Percentiles rank a stretch among this genome's conserved stretches.
phyloP scores from a whole-genome alignment of 805 yeast species.

The Metschnikowia corniflorae region DNA sequence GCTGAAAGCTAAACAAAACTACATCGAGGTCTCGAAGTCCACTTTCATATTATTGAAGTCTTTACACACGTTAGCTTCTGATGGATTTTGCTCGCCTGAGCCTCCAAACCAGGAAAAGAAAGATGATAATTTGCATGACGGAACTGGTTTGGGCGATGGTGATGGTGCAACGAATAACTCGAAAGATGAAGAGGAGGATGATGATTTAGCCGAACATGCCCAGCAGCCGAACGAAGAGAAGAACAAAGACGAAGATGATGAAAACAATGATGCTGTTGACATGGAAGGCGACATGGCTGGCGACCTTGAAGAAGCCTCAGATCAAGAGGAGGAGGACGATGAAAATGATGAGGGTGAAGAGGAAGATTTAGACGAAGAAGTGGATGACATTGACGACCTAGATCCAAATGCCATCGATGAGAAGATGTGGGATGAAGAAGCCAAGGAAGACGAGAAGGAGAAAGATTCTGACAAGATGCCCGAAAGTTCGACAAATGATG shows the following conservation, averaged over 20 bases:
- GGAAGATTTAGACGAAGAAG: constrained; percentile 78
- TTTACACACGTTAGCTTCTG: constrained; percentile 58
- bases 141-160: constrained; percentile 93
- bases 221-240: constrained; percentile 73
- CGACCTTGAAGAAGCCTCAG: constrained; percentile 73
- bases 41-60: constrained; percentile 54
- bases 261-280: constrained; percentile 84
- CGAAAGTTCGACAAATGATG: constrained; percentile 48
- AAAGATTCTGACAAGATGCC: constrained; percentile 75
- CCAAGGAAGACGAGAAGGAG: constrained; percentile 69
- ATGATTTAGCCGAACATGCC: constrained; percentile 76
- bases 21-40: constrained; percentile 55
- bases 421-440: constrained; percentile 97
- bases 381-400: constrained; percentile 82
- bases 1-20: constrained; percentile 44
- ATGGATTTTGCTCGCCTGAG: constrained; percentile 93
- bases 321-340: constrained; percentile 54
- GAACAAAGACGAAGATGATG: constrained; percentile 54
- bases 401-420: constrained; percentile 96
- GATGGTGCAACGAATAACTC: constrained; percentile 78
- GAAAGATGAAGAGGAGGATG: constrained; percentile 87
- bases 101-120: constrained; percentile 64
- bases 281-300: constrained; percentile 98
- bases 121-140: constrained; percentile 65
- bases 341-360: constrained; percentile 41